Base-by-base conservation (phyloP, 2,329 filamentous ascomycete species). In the Beauveria varroae region DNA sequence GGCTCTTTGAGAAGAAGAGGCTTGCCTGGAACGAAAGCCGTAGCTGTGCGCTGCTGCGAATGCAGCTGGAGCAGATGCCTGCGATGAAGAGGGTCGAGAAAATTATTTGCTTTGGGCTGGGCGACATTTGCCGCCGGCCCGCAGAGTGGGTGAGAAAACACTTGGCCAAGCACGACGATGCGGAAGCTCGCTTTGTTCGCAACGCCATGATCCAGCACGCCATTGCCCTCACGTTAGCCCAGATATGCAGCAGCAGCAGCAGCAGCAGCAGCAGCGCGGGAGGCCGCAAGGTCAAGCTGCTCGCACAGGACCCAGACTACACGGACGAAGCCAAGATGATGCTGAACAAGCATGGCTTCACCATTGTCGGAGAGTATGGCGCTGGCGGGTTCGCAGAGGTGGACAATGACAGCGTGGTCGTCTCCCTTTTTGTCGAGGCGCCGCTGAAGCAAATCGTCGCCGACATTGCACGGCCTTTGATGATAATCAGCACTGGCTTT, bases 361-460 rank as follows among this genome's bases (percentile, higher is more conserved):
- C 53, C 14, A 52, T 67, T 1, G n/a, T 67, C 2, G 60, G 62
- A 14, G 59, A 60, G 5, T 55, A 26, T 30, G 64, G 55, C 10
- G 49, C 58, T 4, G 40, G 60, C 10, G 66, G 55, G 1, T 68
- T 67, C 18, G 43, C 66, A 6, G 49, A 64, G 8, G 51, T 65
- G 3, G 65, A 68, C n/a, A 65, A 66, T 3, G 37, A 54, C 12
- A 61, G 62, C 10, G 9, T 65, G 1, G 65, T 68, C 1, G 59
- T 68, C 5, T 54, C 57, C 1, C 57, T 58, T 6, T 41, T 22
- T 28, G 62, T 64, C 8, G 44, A 51, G 10, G 28, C 63, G 10
- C 64, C 65, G 2, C 55, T 68, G 18, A 65, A 65, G 55, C 67
- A 68, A 18, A 60, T 68, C 6, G 52, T 66, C 2, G 62, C 65